These are phyloP conservation scores for Talaromyces funiculosus DNA, from an alignment of 2,329 filamentous ascomycete species.

Conservation along the genomic window DNA sequence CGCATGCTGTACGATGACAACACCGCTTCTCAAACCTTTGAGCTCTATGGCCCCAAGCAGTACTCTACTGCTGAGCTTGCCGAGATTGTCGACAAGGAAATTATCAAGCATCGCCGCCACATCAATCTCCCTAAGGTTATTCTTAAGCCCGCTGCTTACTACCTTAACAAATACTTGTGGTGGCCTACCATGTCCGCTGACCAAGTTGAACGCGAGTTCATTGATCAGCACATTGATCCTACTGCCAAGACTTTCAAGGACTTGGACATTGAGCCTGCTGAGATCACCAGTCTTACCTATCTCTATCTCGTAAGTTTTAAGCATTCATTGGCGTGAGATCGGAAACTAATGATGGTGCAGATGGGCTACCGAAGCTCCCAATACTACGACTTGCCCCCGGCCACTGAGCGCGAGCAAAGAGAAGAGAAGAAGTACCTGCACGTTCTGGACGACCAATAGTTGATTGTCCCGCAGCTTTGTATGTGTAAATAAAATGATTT, in stretches of 20 bases:
- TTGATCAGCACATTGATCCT: constrained; percentile 86
- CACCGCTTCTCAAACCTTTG: constrained; percentile 84
- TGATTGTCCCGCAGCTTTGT: constrained; percentile 8
- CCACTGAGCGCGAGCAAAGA: constrained; percentile 87
- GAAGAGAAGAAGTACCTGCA: constrained; percentile 98
- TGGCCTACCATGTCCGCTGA: constrained; percentile 80
- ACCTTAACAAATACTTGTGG: constrained; percentile 80
- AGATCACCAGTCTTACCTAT: constrained; percentile 81
- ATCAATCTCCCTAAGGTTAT: constrained; percentile 82
- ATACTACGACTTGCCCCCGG: constrained; percentile 89
- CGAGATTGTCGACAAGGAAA: constrained; percentile 83
- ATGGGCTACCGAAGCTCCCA: constrained; percentile 84
- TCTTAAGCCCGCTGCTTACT: constrained; percentile 66
- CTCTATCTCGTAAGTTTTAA: constrained; percentile 73
- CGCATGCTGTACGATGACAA: constrained; percentile 84
- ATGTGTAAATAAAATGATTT: constrained; percentile 16
- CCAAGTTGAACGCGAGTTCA: constrained; percentile 84
- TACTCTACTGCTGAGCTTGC: constrained; percentile 87
- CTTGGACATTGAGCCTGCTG: constrained; percentile 79
- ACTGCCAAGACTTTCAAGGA: constrained; percentile 94
- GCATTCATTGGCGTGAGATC: not conserved
- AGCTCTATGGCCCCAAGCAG: constrained; percentile 88
- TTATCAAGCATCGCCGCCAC: constrained; percentile 81
- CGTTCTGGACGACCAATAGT: constrained; percentile 78
- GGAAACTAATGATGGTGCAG: constrained; percentile 42